Conservation (phyloP, 2,329 filamentous ascomycete genomes). For the Proliferodiscus dingleyae region DNA sequence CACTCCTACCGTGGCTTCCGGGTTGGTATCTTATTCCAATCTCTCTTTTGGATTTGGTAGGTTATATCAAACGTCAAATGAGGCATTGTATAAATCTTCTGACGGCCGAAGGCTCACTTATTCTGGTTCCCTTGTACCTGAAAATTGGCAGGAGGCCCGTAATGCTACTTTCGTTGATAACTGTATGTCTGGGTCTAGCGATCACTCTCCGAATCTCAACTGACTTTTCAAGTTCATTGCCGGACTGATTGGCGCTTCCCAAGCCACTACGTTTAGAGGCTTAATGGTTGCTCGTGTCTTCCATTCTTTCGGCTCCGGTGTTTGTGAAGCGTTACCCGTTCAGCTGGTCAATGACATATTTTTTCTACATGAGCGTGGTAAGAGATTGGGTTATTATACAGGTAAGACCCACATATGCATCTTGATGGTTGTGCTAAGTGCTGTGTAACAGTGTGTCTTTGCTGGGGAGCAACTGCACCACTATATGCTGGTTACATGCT, state of each 20-base stretch:
- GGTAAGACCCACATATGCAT: conserved; percentile 28
- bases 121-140: conserved; percentile 54
- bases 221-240: conserved; percentile 14
- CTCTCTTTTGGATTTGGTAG: conserved; percentile 53
- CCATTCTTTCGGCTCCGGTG: conserved; percentile 24
- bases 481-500: conserved; percentile 59
- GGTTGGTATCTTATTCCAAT: conserved; percentile 55
- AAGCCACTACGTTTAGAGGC: conserved; percentile 15
- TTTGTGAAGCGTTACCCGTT: conserved; percentile 32
- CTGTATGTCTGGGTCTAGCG: conserved; percentile 7
- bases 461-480: conserved; percentile 50
- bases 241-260: conserved; percentile 21
- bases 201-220: not conserved
- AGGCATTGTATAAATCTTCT: not conserved
- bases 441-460: conserved; percentile 42
- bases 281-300: conserved; percentile 26
- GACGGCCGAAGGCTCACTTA: conserved; percentile 37
- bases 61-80: conserved; percentile 3
- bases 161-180: conserved; percentile 19
- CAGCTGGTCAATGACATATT: conserved; percentile 40
- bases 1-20: conserved; percentile 46
- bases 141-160: conserved; percentile 26
- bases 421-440: not conserved
- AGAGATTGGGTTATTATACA: conserved; percentile 56
- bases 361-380: conserved; percentile 43